Evolutionary conservation across 2,329 filamentous ascomycete species (phyloP).

Genomic region (Colletotrichum eleusines): DNA sequence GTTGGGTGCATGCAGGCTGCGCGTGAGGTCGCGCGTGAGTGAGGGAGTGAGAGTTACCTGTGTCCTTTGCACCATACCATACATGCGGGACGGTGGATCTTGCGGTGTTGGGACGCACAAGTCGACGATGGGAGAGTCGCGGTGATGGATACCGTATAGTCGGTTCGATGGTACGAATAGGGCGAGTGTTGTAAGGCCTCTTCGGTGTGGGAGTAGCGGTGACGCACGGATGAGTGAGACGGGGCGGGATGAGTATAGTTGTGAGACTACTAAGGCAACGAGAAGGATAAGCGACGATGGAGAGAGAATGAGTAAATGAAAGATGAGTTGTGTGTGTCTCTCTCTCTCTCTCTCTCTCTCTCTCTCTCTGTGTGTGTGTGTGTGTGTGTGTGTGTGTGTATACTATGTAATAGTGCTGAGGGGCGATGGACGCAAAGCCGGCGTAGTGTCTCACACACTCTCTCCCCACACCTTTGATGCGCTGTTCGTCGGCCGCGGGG

Average conservation of each 20-base stretch:
- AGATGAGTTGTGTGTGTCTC: constrained; percentile 6
- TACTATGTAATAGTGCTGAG: background rate
- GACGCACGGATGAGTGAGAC: constrained; percentile 23
- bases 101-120: background rate
- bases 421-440: constrained; percentile 16
- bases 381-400: background rate
- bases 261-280: constrained; percentile 5
- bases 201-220: constrained; percentile 23
- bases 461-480: constrained; percentile 35
- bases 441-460: constrained; percentile 7
- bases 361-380: background rate
- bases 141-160: background rate
- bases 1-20: constrained; percentile 7
- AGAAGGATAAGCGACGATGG: background rate
- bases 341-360: too few relatives aligned
- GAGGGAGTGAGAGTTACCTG: background rate
- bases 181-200: too few relatives aligned
- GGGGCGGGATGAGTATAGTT: constrained; percentile 15
- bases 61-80: too few relatives aligned
- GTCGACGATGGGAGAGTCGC: constrained; percentile 10
- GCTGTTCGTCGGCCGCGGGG: constrained; percentile 21
- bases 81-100: constrained; percentile 31
- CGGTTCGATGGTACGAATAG: constrained; percentile 10
- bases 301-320: background rate
- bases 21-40: constrained; percentile 10